Evolutionary conservation across 2,329 filamentous ascomycete genomes (phyloP).

Genomic region (Pseudocercospora vitis): DNA sequence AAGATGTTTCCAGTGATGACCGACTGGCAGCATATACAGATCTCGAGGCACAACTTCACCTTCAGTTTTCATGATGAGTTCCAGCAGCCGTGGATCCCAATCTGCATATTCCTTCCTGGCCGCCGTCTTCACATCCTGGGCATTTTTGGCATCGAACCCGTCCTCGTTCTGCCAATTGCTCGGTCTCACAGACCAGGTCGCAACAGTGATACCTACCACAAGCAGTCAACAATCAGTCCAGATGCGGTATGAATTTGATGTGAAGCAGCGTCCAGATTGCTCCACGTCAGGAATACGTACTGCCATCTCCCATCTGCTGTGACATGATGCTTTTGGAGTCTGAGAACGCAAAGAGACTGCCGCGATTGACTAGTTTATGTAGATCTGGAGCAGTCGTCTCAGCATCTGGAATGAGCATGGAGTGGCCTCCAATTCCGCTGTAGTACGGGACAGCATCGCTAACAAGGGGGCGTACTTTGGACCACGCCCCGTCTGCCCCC

Average conservation of each 20-base stretch:
- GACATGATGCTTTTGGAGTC: slow-evolving; percentile 35
- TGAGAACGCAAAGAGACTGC: slow-evolving; percentile 30
- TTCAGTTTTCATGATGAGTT: slow-evolving; percentile 28
- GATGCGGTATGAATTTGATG: not conserved
- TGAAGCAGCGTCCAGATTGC: slow-evolving; percentile 13
- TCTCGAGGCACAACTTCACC: slow-evolving; percentile 29
- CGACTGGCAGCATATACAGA: slow-evolving; percentile 44
- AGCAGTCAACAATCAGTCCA: not conserved
- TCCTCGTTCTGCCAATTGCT: slow-evolving; percentile 19
- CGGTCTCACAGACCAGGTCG: slow-evolving; percentile 23
- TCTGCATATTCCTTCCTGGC: slow-evolving; percentile 32
- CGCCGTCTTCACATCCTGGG: slow-evolving; percentile 21
- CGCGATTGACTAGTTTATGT: slow-evolving; percentile 39
- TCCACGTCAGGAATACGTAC: slow-evolving; percentile 15
- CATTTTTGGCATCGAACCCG: slow-evolving; percentile 15
- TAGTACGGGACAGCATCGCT: slow-evolving; percentile 39
- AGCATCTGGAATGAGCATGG: slow-evolving; percentile 35
- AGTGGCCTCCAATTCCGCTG: slow-evolving; percentile 40
- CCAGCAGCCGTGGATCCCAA: slow-evolving; percentile 41
- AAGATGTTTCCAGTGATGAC: slow-evolving; percentile 40
- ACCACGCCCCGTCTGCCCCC: slow-evolving; percentile 49
- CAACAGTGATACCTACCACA: slow-evolving; percentile 20
- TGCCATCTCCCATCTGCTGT: slow-evolving; percentile 32
- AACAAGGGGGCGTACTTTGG: slow-evolving; percentile 40
- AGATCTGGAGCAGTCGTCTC: slow-evolving; percentile 32